Conservation (phyloP, 192 early-diverging fungal genomes). For the Phycomyces blakesleeanus region DNA sequence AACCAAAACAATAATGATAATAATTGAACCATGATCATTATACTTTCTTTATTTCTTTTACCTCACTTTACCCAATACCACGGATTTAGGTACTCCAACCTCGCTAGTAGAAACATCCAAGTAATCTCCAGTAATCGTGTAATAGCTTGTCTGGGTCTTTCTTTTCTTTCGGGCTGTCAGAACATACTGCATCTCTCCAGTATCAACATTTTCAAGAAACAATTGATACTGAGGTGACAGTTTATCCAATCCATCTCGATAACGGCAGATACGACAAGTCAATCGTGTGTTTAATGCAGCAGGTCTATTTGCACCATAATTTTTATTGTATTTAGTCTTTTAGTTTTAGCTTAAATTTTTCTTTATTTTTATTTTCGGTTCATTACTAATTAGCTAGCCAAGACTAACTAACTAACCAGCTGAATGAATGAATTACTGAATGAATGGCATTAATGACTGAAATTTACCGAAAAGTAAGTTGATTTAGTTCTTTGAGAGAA, state of each 20-base stretch:
- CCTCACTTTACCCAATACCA: constrained; percentile 26
- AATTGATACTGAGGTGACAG: constrained; percentile 69
- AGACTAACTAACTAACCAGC: neutral
- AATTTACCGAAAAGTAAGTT: constrained; percentile 12
- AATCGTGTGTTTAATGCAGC: constrained; percentile 62
- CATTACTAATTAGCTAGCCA: no score
- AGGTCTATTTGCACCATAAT: constrained; percentile 46
- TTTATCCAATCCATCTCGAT: constrained; percentile 57
- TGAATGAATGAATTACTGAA: neutral
- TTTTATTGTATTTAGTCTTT: neutral
- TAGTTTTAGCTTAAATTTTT: no score
- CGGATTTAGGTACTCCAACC: neutral
- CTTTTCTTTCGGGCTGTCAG: constrained; percentile 68
- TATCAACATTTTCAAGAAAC: constrained; percentile 62
- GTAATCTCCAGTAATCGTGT: constrained; percentile 48
- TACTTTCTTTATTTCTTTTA: constrained; percentile 44
- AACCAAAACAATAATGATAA: constrained; percentile 15
- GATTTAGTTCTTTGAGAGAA: constrained; percentile 3
- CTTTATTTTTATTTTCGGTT: no score
- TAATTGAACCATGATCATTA: constrained; percentile 28
- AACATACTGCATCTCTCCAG: constrained; percentile 36
- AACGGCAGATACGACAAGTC: constrained; percentile 63
- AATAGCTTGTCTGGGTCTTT: constrained; percentile 60
- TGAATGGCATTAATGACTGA: neutral
- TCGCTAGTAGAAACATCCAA: neutral